Evolutionary conservation across 495 filamentous ascomycete species (phyloP), one percentile per base, ranked within the genome.

Genomic region (Amorphotheca resinae): DNA sequence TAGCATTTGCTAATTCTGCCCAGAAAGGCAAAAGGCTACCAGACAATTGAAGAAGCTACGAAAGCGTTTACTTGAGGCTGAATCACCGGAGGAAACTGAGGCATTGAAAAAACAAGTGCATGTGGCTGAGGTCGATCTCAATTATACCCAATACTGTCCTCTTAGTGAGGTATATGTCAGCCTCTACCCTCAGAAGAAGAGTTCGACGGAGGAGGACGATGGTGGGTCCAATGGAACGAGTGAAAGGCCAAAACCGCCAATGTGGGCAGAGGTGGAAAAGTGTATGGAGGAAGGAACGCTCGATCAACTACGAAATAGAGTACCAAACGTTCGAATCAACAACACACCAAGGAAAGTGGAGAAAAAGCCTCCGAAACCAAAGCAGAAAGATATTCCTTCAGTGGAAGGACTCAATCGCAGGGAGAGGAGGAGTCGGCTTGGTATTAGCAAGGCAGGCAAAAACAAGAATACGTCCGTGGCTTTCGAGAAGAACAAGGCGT

Each of bases 81-180:
- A 58, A 21, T 60, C 75, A 15, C 57, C 64, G 4, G 61, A 72
- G 21, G 69, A 73, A 46, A 61, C 65, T 7, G 60, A 70, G 16
- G 59, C 58, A 9, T 54, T 82, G 28, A 60, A 73, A 33, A 50
- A 59, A 21, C 68, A 78, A 41, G 66, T 95, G 23, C 80, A 87
- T 49, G 61, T 63, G 11, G 79, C 82, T 4, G 73, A 82, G 45
- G 75, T 95, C 12, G 87, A 94, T 54, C 61, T 89, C 43, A 85
- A 88, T 55, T 98, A 98, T 54, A 77, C 85, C 0, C 72, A 80
- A 33, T 87, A 84, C 62, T 87, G 76, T 54, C 91, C 91, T 4
- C 74, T 86, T 31, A 68, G 73, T 45, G 77, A 85, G 54, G 75
- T 77, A 48, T 98, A 98, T 63, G 64, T 82, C 42, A 77, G 83